phyloP scores from a whole-genome alignment of 2,329 filamentous ascomycete species.

The Xylariaceae sp. region DNA sequence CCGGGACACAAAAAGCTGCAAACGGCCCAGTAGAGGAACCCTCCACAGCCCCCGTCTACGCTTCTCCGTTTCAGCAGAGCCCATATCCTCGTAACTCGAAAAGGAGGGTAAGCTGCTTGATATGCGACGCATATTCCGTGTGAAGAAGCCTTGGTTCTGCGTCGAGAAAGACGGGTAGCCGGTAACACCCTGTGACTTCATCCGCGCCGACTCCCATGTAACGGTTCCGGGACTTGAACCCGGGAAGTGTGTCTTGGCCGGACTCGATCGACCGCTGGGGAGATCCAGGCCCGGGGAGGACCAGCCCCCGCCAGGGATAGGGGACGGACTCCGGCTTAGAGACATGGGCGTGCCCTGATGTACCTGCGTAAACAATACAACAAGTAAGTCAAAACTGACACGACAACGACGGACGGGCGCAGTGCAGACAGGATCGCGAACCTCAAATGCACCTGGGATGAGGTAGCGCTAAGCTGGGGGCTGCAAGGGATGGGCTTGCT shows the following conservation, averaged over 20 bases:
- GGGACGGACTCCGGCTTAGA: slow-evolving; percentile 81
- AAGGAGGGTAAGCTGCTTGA: slow-evolving; percentile 76
- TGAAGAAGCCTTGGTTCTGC: slow-evolving; percentile 81
- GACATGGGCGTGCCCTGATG: slow-evolving; percentile 64
- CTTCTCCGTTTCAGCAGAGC: slow-evolving; percentile 76
- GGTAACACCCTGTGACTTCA: slow-evolving; percentile 66
- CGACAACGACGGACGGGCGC: too few relatives aligned
- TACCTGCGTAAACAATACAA: slow-evolving; percentile 47
- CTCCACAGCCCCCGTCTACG: slow-evolving; percentile 53
- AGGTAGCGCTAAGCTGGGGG: slow-evolving; percentile 43
- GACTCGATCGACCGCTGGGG: slow-evolving; percentile 63
- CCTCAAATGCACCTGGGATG: slow-evolving; percentile 47
- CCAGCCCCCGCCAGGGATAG: slow-evolving; percentile 80
- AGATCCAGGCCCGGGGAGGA: slow-evolving; percentile 73
- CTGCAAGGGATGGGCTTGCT: slow-evolving; percentile 34
- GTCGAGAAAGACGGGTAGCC: slow-evolving; percentile 76
- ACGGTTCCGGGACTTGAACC: slow-evolving; percentile 52
- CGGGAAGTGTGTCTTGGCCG: slow-evolving; percentile 44
- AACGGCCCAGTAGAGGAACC: slow-evolving; percentile 41
- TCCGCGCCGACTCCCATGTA: slow-evolving; percentile 79
- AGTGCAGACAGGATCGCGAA: slow-evolving; percentile 10
- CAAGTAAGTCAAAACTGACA: too few relatives aligned
- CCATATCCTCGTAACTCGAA: slow-evolving; percentile 40
- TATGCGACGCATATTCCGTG: slow-evolving; percentile 73
- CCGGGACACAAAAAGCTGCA: slow-evolving; percentile 42